Evolutionary conservation across 139 green algal genomes (phyloP), one percentile per base, ranked within the genome.

Genomic region (Haematococcus lacustris): DNA sequence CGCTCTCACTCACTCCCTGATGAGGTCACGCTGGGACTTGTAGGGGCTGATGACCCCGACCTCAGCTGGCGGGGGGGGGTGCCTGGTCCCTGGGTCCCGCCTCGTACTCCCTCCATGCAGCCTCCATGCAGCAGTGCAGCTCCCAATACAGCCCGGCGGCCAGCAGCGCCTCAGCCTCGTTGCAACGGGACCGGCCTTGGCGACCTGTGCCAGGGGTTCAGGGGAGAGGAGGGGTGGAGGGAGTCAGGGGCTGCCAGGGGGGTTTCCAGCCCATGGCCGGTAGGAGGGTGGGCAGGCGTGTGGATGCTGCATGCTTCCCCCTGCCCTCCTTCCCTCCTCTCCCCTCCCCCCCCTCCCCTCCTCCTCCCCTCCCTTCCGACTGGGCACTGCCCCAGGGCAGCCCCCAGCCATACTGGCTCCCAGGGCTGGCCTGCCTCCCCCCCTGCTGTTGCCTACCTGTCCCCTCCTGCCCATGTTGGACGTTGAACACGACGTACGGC

Each of bases 1-100:
- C n/a, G n/a, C n/a, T n/a, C n/a, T 4, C 75, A 75, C 28, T 86
- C 74, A 78, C 28, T 85, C 53, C 1, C 78, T 74, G 25, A 98
- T 63, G 23, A 88, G 76, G 25, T 78, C 71, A 13, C 82, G 74
- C 83, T 98, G 93, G 25, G 86, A 76, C 26, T 83, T 73, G 82
- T 98, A 98, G 4, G 91, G 90, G 2, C 90, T 97, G 79, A 97
- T 89, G 0, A 98, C 80, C 32, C 86, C 91, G 23, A 97, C 85
- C 33, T 66, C 80, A 38, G 78, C 60, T 23, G 70, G 50, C 1
- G 53, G 66, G 33, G 69, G 74, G 26, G 59, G 30, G 25, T 38
- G 38, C 23, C 33, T 26, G 5, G 23, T 71, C 7, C 17, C 17
- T 33, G 53, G 53, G 53, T 63, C 53, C 17, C 33, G 3, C 40